A percentile compares a stretch with the other conserved stretches of the same genome.
phyloP scores from a whole-genome alignment of 495 filamentous ascomycete genomes.

The Talaromyces wortmannii region DNA sequence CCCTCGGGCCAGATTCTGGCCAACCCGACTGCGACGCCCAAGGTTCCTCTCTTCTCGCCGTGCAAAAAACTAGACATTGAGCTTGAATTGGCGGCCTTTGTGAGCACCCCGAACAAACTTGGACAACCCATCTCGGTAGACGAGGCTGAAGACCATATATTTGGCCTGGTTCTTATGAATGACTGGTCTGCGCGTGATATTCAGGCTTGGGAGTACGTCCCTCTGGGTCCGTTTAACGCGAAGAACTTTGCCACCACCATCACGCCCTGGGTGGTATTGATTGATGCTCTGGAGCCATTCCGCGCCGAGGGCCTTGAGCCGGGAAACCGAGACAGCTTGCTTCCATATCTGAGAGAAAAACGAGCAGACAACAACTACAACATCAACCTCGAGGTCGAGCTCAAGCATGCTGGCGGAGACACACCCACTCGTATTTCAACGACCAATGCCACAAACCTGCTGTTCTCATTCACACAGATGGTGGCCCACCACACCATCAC shows the following conservation, averaged over 20 bases:
- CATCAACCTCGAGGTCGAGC: constrained; percentile 66
- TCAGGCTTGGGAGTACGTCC: constrained; percentile 85
- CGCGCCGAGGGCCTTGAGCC: constrained; percentile 48
- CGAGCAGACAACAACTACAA: constrained; percentile 60
- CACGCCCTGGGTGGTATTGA: constrained; percentile 80
- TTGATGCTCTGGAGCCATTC: constrained; percentile 76
- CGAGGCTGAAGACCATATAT: constrained; percentile 70
- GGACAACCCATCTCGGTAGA: constrained; percentile 56
- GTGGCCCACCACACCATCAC: constrained; percentile 83
- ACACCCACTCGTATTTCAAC: constrained; percentile 53
- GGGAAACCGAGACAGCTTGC: constrained; percentile 51
- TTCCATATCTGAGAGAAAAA: constrained; percentile 65
- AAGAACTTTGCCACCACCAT: constrained; percentile 95
- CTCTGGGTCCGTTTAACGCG: constrained; percentile 78
- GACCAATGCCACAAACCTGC: constrained; percentile 63
- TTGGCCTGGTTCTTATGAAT: constrained; percentile 86
- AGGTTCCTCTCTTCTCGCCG: constrained; percentile 55
- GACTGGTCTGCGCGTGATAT: constrained; percentile 93
- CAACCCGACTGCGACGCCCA: constrained; percentile 54
- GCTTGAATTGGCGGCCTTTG: constrained; percentile 79
- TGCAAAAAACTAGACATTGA: constrained; percentile 75
- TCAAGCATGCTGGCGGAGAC: constrained; percentile 56
- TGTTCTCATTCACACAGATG: constrained; percentile 95
- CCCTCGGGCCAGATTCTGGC: constrained; percentile 78
- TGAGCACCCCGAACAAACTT: constrained; percentile 59